Percentiles rank a stretch among this genome's conserved stretches.
Conservation (phyloP, 139 green algal species). For the Chlorella sp. region DNA sequence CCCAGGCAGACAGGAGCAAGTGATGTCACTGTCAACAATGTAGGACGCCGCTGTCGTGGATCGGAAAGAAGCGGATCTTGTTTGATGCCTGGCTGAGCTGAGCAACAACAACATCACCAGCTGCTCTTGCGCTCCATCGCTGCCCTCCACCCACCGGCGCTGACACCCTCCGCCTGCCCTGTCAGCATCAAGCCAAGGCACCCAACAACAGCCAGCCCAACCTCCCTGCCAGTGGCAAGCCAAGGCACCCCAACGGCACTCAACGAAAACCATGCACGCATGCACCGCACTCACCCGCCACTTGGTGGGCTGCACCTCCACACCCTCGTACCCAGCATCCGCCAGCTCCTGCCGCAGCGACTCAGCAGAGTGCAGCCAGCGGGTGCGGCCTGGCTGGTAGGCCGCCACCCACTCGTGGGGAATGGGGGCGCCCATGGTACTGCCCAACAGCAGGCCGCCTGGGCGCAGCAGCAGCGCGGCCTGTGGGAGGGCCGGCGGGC, state of each 20-base stretch:
- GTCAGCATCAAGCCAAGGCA: not conserved
- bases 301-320: not conserved
- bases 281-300: not conserved
- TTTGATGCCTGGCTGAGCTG: no score
- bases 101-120: no score
- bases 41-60: no score
- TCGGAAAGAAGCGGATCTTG: no score
- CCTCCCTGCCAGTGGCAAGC: not conserved
- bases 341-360: not conserved
- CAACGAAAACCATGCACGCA: not conserved
- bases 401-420: not conserved
- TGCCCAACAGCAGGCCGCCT: slow-evolving; percentile 4
- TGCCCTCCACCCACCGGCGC: no score
- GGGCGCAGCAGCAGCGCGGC: slow-evolving; percentile 6
- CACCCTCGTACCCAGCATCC: not conserved
- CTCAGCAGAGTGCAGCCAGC: slow-evolving; percentile 5
- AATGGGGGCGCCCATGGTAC: not conserved
- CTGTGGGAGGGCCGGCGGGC: not conserved
- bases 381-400: not conserved
- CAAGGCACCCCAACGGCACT: not conserved
- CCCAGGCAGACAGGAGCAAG: no score
- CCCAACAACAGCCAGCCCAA: not conserved
- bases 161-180: not conserved
- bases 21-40: no score
- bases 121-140: no score